A percentile compares a stretch with the other conserved stretches of the same genome.
Conservation (phyloP, 169 alveolate species). For the Plasmodium coatneyi region DNA sequence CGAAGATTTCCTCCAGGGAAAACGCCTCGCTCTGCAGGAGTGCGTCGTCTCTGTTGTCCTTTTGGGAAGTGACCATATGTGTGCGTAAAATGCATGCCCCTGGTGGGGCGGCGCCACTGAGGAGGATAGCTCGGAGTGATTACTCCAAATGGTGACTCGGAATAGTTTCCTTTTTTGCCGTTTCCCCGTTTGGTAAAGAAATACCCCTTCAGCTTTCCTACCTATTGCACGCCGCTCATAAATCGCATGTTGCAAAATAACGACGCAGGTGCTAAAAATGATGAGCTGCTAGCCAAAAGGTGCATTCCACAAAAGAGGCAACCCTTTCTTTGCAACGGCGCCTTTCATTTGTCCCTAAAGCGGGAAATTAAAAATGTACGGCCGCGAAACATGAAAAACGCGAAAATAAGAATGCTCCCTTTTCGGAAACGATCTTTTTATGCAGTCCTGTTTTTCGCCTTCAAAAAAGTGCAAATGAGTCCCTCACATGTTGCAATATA, state of each 20-base stretch:
- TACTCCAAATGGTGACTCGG: too few relatives aligned
- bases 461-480: not conserved
- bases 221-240: not conserved
- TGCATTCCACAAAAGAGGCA: not conserved
- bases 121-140: not conserved
- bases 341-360: not conserved
- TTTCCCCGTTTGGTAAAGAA: not conserved
- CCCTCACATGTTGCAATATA: not conserved
- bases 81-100: not conserved
- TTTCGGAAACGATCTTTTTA: not conserved
- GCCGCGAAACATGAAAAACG: not conserved
- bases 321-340: not conserved
- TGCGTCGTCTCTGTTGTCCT: constrained; percentile 1
- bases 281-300: not conserved
- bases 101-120: not conserved
- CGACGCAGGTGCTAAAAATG: not conserved
- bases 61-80: not conserved
- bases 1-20: constrained; percentile 39
- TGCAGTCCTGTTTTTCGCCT: not conserved
- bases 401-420: not conserved
- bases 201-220: not conserved
- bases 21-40: constrained; percentile 43
- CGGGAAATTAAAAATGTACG: not conserved
- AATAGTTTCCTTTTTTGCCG: not conserved
- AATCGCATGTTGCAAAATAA: not conserved